A percentile compares a stretch with the other conserved stretches of the same genome.
These are phyloP conservation scores for Benincasa hispida DNA, from an alignment of 306 rosid species.

Conservation along the genomic window DNA sequence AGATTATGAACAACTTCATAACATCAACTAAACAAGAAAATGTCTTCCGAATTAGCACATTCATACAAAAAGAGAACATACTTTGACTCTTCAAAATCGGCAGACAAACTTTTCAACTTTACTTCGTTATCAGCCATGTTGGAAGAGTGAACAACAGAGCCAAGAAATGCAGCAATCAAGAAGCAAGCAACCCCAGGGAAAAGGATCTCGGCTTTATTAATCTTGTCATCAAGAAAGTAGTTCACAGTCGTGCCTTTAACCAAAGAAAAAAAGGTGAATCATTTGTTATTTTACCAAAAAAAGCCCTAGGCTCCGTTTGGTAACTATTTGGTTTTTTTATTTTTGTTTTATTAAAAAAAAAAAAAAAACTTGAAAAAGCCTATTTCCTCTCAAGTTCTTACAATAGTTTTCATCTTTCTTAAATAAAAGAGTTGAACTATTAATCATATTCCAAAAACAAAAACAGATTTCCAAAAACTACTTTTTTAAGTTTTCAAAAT, in stretches of 20 bases:
- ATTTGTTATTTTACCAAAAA: no score
- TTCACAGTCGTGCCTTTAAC: conserved; percentile 70
- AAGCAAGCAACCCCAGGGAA: conserved; percentile 90
- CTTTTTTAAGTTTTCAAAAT: no score
- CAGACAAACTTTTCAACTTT: conserved; percentile 35
- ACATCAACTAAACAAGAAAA: neutral
- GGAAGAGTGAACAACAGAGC: conserved; percentile 74
- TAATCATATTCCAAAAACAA: no score
- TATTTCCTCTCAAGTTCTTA: no score
- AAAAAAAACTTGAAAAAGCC: no score
- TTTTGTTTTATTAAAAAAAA: no score
- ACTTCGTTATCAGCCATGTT: conserved; percentile 60
- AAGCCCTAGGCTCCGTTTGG: no score
- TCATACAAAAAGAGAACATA: conserved; percentile 17
- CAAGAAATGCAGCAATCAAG: conserved; percentile 71
- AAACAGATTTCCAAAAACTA: no score
- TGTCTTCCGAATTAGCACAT: neutral
- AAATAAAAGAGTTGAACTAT: no score
- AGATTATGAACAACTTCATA: neutral
- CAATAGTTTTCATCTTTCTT: no score
- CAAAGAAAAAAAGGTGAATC: neutral
- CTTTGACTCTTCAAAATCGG: conserved; percentile 21
- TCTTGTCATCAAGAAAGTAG: conserved; percentile 69
- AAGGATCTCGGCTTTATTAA: conserved; percentile 71
- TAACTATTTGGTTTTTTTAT: no score